Evolutionary conservation across 1,139 yeast species (phyloP), one percentile per base, ranked within the genome.

Genomic region (Candida frijolesensis): DNA sequence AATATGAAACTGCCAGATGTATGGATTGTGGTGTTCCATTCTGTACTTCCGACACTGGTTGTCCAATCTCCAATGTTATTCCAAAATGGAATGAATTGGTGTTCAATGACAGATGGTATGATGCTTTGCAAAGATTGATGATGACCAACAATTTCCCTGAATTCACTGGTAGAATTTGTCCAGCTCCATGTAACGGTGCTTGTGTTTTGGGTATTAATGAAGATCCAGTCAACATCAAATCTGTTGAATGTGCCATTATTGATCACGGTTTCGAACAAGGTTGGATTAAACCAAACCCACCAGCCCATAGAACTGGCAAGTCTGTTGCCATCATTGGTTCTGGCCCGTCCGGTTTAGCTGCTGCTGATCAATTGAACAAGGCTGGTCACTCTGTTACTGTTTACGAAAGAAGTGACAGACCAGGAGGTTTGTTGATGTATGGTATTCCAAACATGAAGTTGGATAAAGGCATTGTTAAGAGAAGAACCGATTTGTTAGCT

Each of bases 21-120:
- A 94, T 94, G 97, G 99, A 94, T 73, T 94, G 99, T 78, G 99
- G 99, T 76, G 96, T 94, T 62, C 99, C 99, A 54, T 94, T 92
- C 83, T 94, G 99, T 78, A 96, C 95, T 65, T 87, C 96, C 42
- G 98, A 94, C 70, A 88, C 96, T 46, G 99, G 99, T 55, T 94
- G 99, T 76, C 99, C 99, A 53, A 88, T 94, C 60, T 91, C 98
- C 53, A 94, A 94, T 71, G 85, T 92, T 60, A 94, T 94, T 76
- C 99, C 99, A 58, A 92, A 92, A 73, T 94, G 97, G 95, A 94
- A 94, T 68, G 98, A 92, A 68, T 82, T 94, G 62, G 96, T 94
- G 33, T 94, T 91, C 83, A 84, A 91, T 71, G 95, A 91, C 71
- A 86, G 94, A 68, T 94, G 98, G 98, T 85, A 78, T 66, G 94